phyloP scores from a whole-genome alignment of 805 yeast genomes.

The Saccharomycopsis babjevae region DNA sequence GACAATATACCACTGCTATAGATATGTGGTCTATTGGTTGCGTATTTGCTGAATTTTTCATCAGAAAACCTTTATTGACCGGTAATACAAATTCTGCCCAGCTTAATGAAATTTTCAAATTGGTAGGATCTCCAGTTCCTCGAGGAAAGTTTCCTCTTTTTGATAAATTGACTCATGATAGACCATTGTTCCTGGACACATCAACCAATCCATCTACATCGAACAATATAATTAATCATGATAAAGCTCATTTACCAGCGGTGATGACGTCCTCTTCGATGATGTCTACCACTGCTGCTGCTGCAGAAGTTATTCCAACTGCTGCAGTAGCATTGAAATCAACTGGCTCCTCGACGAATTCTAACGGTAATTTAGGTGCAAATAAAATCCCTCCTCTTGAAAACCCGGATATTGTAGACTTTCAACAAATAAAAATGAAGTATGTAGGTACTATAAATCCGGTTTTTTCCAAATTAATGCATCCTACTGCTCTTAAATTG shows the following conservation, averaged over 20 bases:
- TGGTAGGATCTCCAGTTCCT: slow-evolving; percentile 67
- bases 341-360: neutral
- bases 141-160: slow-evolving; percentile 12
- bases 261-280: neutral
- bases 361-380: neutral
- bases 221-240: neutral
- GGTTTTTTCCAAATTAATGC: slow-evolving; percentile 35
- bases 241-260: neutral
- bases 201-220: neutral
- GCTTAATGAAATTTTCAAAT: slow-evolving; percentile 65
- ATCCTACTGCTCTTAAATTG: slow-evolving; percentile 42
- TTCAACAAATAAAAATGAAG: slow-evolving; percentile 18
- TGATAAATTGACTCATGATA: slow-evolving; percentile 15
- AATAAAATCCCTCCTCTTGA: neutral
- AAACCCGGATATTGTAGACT: slow-evolving; percentile 4
- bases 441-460: slow-evolving; percentile 36
- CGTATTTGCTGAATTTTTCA: slow-evolving; percentile 85
- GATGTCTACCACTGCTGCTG: neutral
- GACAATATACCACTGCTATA: slow-evolving; percentile 83
- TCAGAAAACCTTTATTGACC: slow-evolving; percentile 69
- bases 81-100: slow-evolving; percentile 86
- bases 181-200: slow-evolving; percentile 3
- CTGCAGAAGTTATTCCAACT: neutral
- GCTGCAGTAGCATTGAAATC: neutral
- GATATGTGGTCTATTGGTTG: slow-evolving; percentile 99